Base-by-base conservation (phyloP, 1,284 basidiomycete genomes). In the Marasmius tenuissimus region DNA sequence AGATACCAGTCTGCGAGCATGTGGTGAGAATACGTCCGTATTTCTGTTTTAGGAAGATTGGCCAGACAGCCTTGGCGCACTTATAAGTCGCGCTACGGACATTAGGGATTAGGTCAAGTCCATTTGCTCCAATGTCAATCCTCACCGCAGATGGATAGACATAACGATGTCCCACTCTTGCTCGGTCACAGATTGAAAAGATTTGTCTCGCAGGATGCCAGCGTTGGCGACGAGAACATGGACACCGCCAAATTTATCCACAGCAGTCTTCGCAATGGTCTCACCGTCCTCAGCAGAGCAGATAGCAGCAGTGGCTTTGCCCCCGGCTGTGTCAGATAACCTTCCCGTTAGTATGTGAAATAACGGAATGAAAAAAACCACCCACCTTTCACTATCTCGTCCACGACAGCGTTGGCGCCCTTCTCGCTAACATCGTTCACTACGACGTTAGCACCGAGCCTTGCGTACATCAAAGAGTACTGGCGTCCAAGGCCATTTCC, bases 21-120 rank as follows among this genome's bases (percentile, higher is more conserved):
- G 96, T 98, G 58, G 94, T 97, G 61, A 99, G 85, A 71, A 99
- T 97, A 61, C 97, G 89, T 38, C 97, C 97, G 73, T 92, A 98
- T 78, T 96, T 96, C 74, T 99, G 97, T 79, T 97, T 92, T 76
- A 93, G 90, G 85, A 99, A 98, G 71, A 95, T 83, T 3, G 97
- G 96, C 97, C 96, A 99, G 40, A 94, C 93, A 12, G 97, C 97
- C 74, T 97, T 94, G 61, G 88, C 91, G 70, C 92, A 94, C 89
- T 54, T 34, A 14, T 93, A 60, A 11, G 35, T 34, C 27, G 33
- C 52, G 18, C 34, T 18, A 38, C 16, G 20, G 38, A n/a, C 52
- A 14, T 37, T 14, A 35, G 2, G 14, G n/a, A 27, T 11, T 27
- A 27, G 33, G 20, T 14, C 10, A 27, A 2, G 27, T n/a, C 14